Evolutionary conservation across 1,284 basidiomycete species (phyloP).

Genomic region (Pulveroboletus sp.): DNA sequence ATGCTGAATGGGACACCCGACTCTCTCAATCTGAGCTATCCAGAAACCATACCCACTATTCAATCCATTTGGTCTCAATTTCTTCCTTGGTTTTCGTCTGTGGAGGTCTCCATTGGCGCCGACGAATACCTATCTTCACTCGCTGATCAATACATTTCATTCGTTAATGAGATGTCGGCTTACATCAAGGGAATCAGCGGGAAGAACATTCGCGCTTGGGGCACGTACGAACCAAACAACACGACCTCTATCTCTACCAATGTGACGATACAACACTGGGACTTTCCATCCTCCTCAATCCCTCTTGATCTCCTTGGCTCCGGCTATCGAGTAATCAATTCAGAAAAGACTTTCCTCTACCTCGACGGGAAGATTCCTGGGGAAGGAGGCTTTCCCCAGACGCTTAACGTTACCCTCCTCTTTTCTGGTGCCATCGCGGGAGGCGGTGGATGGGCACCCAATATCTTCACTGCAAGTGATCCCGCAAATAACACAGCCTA

Average conservation of each 20-base stretch:
- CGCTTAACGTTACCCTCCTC: conserved; percentile 33
- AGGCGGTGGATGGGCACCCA: conserved; percentile 41
- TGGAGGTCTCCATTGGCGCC: conserved; percentile 43
- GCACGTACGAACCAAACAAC: conserved; percentile 37
- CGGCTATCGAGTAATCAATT: conserved; percentile 42
- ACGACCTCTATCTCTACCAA: conserved; percentile 33
- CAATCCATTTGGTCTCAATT: conserved; percentile 42
- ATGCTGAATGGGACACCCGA: conserved; percentile 36
- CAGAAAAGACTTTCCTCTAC: conserved; percentile 41
- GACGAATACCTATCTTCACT: conserved; percentile 40
- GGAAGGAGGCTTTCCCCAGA: conserved; percentile 36
- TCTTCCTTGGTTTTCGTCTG: conserved; percentile 41
- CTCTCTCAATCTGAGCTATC: conserved; percentile 38
- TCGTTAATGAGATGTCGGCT: conserved; percentile 40
- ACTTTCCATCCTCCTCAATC: conserved; percentile 37
- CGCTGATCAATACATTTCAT: conserved; percentile 40
- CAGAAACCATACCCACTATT: conserved; percentile 40
- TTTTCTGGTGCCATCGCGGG: conserved; percentile 33
- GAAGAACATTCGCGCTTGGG: conserved; percentile 35
- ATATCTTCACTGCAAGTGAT: conserved; percentile 36
- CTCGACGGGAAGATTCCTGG: conserved; percentile 40
- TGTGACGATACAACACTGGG: conserved; percentile 44
- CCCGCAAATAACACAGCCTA: conserved; percentile 36
- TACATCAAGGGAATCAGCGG: conserved; percentile 30
- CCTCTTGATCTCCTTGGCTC: conserved; percentile 37